These are phyloP conservation scores for Lentinula detonsa DNA, from an alignment of 768 basidiomycete species.

Conservation along the genomic window DNA sequence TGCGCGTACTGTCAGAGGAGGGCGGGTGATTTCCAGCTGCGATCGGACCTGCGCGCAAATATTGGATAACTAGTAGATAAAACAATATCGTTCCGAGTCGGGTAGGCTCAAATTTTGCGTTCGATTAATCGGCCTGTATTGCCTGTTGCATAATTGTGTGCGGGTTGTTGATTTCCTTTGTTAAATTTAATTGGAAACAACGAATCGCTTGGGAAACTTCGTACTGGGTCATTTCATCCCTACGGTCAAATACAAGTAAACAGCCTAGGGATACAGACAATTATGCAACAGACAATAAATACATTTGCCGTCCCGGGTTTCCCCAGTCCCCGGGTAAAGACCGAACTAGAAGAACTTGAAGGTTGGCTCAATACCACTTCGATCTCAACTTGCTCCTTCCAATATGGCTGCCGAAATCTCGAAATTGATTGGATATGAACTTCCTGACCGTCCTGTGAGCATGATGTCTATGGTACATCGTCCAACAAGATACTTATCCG, in stretches of 20 bases:
- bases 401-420: constrained; percentile 54
- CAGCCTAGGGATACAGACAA: too few relatives aligned
- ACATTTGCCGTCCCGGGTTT: background rate
- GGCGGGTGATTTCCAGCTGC: background rate
- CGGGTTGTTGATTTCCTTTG: too few relatives aligned
- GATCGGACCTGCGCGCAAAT: background rate
- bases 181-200: too few relatives aligned
- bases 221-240: too few relatives aligned
- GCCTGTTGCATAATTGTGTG: too few relatives aligned
- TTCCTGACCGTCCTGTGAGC: constrained; percentile 49
- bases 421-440: constrained; percentile 57
- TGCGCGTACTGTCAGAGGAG: background rate
- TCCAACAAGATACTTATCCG: background rate
- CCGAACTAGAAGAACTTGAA: background rate
- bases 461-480: too few relatives aligned
- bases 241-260: too few relatives aligned
- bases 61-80: background rate
- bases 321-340: constrained; percentile 2
- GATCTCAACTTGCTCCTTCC: background rate
- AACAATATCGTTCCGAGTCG: too few relatives aligned
- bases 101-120: too few relatives aligned
- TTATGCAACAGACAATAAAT: too few relatives aligned
- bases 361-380: background rate
- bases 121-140: too few relatives aligned
- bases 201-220: too few relatives aligned